phyloP scores from a whole-genome alignment of 2,329 filamentous ascomycete genomes.

The Cladosporium colombiae region DNA sequence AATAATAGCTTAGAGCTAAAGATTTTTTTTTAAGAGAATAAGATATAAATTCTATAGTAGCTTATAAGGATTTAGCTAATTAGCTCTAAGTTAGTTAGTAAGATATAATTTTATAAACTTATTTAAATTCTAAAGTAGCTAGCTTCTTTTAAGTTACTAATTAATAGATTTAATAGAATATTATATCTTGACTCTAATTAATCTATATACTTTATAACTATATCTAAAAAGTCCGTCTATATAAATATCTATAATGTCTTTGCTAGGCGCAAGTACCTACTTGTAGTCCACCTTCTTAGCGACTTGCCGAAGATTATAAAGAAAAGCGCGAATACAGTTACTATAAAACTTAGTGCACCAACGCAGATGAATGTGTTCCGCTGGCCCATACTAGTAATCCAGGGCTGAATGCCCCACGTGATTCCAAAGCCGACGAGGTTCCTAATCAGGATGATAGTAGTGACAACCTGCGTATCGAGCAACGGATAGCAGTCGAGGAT shows the following conservation, averaged over 20 bases:
- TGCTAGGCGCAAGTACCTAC: constrained; percentile 20
- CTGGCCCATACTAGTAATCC: constrained; percentile 45
- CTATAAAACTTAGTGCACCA: constrained; percentile 47
- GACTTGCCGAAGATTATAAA: constrained; percentile 24
- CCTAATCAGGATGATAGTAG: constrained; percentile 49
- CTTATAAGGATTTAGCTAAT: too few relatives aligned
- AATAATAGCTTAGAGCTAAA: too few relatives aligned
- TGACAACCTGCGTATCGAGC: constrained; percentile 47
- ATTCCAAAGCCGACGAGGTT: constrained; percentile 53
- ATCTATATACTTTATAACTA: background rate
- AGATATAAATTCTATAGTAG: too few relatives aligned
- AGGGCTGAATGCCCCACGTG: constrained; percentile 51
- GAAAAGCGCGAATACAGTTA: constrained; percentile 37
- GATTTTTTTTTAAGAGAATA: too few relatives aligned
- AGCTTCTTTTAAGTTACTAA: too few relatives aligned
- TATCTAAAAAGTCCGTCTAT: background rate
- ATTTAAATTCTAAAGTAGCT: too few relatives aligned
- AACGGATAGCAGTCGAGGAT: constrained; percentile 50
- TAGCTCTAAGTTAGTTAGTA: too few relatives aligned
- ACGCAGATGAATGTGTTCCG: constrained; percentile 47
- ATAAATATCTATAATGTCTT: background rate
- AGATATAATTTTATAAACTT: too few relatives aligned
- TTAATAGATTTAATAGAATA: too few relatives aligned
- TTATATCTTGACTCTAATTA: too few relatives aligned
- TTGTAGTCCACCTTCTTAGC: constrained; percentile 20